Evolutionary conservation across 2,329 filamentous ascomycete genomes (phyloP), one percentile per base, ranked within the genome.

Genomic region (Claviceps sp.): DNA sequence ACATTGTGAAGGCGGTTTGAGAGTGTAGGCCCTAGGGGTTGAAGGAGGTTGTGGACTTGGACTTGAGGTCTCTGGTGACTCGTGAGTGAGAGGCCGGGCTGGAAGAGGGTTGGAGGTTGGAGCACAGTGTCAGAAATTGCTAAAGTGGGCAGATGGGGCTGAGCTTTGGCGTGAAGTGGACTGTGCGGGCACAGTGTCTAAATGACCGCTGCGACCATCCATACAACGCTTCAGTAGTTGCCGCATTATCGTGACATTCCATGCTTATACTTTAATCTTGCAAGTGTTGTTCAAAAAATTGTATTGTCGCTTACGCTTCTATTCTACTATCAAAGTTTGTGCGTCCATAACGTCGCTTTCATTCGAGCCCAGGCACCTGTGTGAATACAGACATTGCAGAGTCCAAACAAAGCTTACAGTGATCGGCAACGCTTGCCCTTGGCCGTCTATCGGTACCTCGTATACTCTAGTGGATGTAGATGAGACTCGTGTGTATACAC

Each of bases 1-100:
- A 50, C 60, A 62, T 64, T 24, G 20, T 48, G 11, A 34, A 34
- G 9, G 30, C 9, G 30, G 30, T 1, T 30, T 9, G 26, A 9
- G 30, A 11, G 30, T 11, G 30, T 8, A 18, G 40, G n/a, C 40
- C 22, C 13, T 22, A 13, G 9, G 13, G 41, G 41, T 18, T 22
- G 20, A 22, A 24, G 18, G 41, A 24, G 14, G 22, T 24, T 43
- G 20, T 13, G 4, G 16, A 18, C 3, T 41, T 41, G 2, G 9
- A 20, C 22, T 14, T 13, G 41, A 22, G 11, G 41, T 9, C n/a
- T 42, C n/a, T 6, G 18, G 41, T 8, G 18, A 22, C 18, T 18
- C 18, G 18, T 1, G 43, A 30, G 24, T n/a, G 3, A 34, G 14
- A 26, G 43, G 2, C 30, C 5, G 8, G 16, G 22, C 3, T 18